A percentile compares a stretch with the other conserved stretches of the same genome.
Conservation (phyloP, 202 grass and related monocot species). For the Panicum virgatum region DNA sequence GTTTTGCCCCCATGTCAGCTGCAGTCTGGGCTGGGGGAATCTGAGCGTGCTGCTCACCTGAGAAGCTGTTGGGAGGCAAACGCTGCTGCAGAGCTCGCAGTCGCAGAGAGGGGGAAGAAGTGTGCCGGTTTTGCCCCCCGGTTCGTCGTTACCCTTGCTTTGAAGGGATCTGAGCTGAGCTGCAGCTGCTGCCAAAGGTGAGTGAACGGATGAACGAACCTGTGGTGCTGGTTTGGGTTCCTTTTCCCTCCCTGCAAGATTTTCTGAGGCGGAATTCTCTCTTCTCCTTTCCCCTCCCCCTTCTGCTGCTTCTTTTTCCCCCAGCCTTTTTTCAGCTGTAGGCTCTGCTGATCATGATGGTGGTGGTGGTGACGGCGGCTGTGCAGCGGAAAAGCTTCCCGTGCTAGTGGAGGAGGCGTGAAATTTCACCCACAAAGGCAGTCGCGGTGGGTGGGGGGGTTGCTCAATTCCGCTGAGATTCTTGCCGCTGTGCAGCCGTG, state of each 20-base stretch:
- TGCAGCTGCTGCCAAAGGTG: slow-evolving; percentile 27
- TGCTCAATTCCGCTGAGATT: slow-evolving; percentile 22
- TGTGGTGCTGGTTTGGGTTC: slow-evolving; percentile 32
- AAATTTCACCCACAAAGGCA: slow-evolving; percentile 42
- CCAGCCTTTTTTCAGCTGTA: slow-evolving; percentile 31
- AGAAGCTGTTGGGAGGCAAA: slow-evolving; percentile 48
- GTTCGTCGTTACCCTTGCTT: slow-evolving; percentile 32
- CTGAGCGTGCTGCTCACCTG: slow-evolving; percentile 51
- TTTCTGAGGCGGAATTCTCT: neutral
- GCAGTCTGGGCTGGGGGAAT: slow-evolving; percentile 50
- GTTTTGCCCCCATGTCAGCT: slow-evolving; percentile 48
- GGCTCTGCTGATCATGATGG: slow-evolving; percentile 39
- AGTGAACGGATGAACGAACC: slow-evolving; percentile 36
- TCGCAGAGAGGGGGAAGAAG: neutral
- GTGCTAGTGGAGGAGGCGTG: slow-evolving; percentile 28
- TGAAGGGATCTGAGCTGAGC: slow-evolving; percentile 48
- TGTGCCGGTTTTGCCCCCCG: slow-evolving; percentile 37
- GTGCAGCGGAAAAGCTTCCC: slow-evolving; percentile 37
- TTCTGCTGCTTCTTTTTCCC: slow-evolving; percentile 24
- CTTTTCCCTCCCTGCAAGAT: slow-evolving; percentile 25
- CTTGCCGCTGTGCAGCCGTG: neutral
- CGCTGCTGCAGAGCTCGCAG: slow-evolving; percentile 25
- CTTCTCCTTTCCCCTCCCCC: neutral
- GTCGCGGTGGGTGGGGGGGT: slow-evolving; percentile 19
- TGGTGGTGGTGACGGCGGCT: slow-evolving; percentile 27